Evolutionary conservation across 2,329 filamentous ascomycete species (phyloP).

Genomic region (Fusarium stilboides): DNA sequence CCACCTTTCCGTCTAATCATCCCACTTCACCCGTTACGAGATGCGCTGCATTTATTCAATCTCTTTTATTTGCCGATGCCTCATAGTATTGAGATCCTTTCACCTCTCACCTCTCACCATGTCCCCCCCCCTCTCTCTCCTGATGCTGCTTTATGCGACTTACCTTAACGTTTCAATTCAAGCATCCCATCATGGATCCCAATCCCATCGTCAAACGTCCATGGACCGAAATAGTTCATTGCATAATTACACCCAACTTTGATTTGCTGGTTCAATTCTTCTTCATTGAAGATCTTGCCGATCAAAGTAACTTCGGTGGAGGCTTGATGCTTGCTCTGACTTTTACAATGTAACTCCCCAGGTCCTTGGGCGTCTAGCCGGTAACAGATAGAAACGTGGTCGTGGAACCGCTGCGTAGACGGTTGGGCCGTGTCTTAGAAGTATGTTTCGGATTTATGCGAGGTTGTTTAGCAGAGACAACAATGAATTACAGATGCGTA

Average conservation of each 20-base stretch:
- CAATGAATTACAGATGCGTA: not conserved
- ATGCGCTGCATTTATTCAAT: conserved; percentile 25
- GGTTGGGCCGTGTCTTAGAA: conserved; percentile 22
- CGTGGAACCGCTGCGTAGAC: conserved; percentile 26
- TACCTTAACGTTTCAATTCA: conserved; percentile 5
- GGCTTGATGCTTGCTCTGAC: conserved; percentile 21
- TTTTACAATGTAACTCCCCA: conserved; percentile 16
- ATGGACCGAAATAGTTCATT: no score
- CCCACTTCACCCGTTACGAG: conserved; percentile 38
- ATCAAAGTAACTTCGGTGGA: conserved; percentile 24
- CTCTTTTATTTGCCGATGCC: conserved; percentile 14
- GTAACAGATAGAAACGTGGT: conserved; percentile 33
- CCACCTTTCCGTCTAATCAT: conserved; percentile 19
- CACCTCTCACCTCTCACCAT: conserved; percentile 25
- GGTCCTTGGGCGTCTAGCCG: conserved; percentile 3
- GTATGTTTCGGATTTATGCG: conserved; percentile 19
- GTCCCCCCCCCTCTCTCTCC: not conserved
- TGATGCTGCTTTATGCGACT: conserved; percentile 10
- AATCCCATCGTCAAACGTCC: conserved; percentile 1
- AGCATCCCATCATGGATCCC: not conserved
- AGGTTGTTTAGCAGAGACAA: conserved; percentile 22
- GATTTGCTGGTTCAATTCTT: conserved; percentile 28
- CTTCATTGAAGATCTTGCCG: conserved; percentile 37
- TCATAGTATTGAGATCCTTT: conserved; percentile 19
- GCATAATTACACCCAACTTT: not conserved